A percentile compares a stretch with the other conserved stretches of the same genome.
Evolutionary conservation across 108 stramenopile species (phyloP).

Genomic region (Chaetoceros tenuissimus): DNA sequence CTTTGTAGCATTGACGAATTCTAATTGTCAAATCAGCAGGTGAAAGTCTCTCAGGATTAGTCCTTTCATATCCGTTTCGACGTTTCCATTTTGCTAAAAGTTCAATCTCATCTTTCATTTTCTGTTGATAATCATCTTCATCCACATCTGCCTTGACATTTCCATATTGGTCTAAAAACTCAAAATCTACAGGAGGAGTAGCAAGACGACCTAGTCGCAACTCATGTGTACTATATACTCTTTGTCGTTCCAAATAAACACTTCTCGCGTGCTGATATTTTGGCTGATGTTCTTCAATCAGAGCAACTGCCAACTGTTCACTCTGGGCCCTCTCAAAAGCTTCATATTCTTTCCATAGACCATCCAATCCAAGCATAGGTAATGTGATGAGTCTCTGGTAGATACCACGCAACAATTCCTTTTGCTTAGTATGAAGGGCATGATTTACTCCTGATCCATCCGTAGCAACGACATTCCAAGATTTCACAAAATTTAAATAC

Average conservation of each 20-base stretch:
- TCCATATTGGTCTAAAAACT: background rate
- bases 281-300: conserved; percentile 61
- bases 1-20: conserved; percentile 62
- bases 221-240: conserved; percentile 44
- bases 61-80: conserved; percentile 72
- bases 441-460: conserved; percentile 26
- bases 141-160: conserved; percentile 1
- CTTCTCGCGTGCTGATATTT: conserved; percentile 83
- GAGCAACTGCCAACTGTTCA: conserved; percentile 62
- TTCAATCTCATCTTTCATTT: conserved; percentile 52
- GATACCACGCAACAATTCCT: conserved; percentile 48
- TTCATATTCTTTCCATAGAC: conserved; percentile 83
- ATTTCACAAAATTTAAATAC: conserved; percentile 58
- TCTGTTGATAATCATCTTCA: conserved; percentile 37
- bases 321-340: conserved; percentile 66
- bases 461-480: conserved; percentile 29
- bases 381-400: conserved; percentile 70
- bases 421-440: conserved; percentile 45
- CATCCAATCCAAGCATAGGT: conserved; percentile 82
- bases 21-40: conserved; percentile 40
- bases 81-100: conserved; percentile 61
- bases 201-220: conserved; percentile 49
- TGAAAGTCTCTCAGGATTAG: conserved; percentile 77
- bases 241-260: conserved; percentile 73
- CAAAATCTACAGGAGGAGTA: conserved; percentile 47